These are phyloP conservation scores for Brassica carinata DNA, from an alignment of 345 rosid genomes.

Conservation along the genomic window DNA sequence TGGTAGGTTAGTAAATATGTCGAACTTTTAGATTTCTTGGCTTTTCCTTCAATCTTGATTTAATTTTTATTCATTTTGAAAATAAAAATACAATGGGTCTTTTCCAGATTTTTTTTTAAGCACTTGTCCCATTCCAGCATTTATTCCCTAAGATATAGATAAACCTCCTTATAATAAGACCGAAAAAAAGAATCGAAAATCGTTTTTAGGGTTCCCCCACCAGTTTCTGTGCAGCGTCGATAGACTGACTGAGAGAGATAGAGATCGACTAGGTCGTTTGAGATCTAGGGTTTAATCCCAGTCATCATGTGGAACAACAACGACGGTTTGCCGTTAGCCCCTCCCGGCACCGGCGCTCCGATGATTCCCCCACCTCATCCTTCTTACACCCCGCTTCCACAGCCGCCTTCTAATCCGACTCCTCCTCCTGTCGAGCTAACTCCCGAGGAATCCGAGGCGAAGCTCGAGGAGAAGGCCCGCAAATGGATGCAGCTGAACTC, in stretches of 20 bases:
- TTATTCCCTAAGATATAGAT: neutral
- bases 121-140: no score
- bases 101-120: no score
- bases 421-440: constrained; percentile 38
- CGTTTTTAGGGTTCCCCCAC: neutral
- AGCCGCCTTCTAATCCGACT: constrained; percentile 43
- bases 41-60: no score
- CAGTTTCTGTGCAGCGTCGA: neutral
- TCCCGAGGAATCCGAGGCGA: constrained; percentile 76
- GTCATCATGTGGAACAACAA: constrained; percentile 58
- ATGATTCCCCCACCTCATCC: constrained; percentile 83
- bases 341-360: constrained; percentile 85
- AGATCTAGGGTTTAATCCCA: neutral
- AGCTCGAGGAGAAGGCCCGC: constrained; percentile 92
- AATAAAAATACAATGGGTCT: no score
- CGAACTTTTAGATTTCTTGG: no score
- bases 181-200: neutral
- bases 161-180: neutral
- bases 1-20: no score
- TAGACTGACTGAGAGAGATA: neutral
- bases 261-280: neutral
- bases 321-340: constrained; percentile 49
- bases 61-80: no score
- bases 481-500: constrained; percentile 98
- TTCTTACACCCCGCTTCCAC: constrained; percentile 72